Evolutionary conservation across 352 stramenopile genomes (phyloP).

Genomic region (Phytophthora rubi): DNA sequence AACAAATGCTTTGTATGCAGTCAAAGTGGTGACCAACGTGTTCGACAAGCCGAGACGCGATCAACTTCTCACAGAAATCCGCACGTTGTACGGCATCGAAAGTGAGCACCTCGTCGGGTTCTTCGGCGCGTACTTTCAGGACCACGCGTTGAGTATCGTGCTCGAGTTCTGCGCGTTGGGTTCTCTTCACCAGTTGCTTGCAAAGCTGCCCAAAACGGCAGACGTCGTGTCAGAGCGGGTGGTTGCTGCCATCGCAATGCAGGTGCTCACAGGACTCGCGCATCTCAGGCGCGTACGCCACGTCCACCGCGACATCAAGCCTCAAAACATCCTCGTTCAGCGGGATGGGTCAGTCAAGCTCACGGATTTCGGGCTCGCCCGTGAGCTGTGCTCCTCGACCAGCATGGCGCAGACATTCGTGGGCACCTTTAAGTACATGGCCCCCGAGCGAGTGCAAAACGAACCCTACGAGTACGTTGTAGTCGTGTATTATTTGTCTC

Average conservation of each 20-base stretch:
- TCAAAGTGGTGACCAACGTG: conserved; percentile 81
- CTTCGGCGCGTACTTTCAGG: conserved; percentile 77
- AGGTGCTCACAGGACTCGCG: conserved; percentile 63
- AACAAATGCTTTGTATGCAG: conserved; percentile 52
- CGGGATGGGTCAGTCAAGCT: conserved; percentile 79
- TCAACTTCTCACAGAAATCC: conserved; percentile 82
- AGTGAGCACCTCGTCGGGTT: conserved; percentile 72
- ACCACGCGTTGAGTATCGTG: conserved; percentile 72
- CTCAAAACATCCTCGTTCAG: conserved; percentile 93
- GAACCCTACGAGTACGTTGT: conserved; percentile 68
- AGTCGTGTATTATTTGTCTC: not conserved
- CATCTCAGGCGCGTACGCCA: conserved; percentile 70
- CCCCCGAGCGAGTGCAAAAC: conserved; percentile 90
- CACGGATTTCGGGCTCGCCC: conserved; percentile 78
- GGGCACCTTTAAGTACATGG: conserved; percentile 94
- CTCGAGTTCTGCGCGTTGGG: conserved; percentile 70
- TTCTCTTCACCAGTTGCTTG: conserved; percentile 56
- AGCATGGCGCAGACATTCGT: conserved; percentile 90
- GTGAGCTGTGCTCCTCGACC: conserved; percentile 68
- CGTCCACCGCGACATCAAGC: conserved; percentile 95
- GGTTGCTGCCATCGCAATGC: conserved; percentile 62
- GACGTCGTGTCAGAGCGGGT: conserved; percentile 56
- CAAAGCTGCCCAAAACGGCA: conserved; percentile 11
- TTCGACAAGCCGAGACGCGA: conserved; percentile 80
- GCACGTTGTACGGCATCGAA: conserved; percentile 74